Evolutionary conservation across 2,329 filamentous ascomycete species (phyloP).

Genomic region (Malbranchea cinnamomea): DNA sequence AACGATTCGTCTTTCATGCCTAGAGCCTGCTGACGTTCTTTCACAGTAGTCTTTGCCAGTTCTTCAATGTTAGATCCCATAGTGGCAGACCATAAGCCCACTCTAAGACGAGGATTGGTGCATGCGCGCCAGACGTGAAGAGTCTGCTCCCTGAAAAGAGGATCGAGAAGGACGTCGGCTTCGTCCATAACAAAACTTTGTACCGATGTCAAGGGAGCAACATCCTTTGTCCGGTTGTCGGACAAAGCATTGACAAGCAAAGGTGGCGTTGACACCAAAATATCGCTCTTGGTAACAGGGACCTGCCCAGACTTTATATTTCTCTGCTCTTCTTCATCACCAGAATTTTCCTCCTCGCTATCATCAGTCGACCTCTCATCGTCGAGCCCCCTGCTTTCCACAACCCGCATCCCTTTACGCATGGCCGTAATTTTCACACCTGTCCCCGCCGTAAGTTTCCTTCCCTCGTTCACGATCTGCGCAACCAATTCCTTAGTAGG

Average conservation of each 20-base stretch:
- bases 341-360: conserved; percentile 23
- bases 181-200: conserved; percentile 73
- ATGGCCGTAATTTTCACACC: conserved; percentile 67
- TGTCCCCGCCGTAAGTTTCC: conserved; percentile 64
- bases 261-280: conserved; percentile 67
- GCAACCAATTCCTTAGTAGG: conserved; percentile 69
- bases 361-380: conserved; percentile 18
- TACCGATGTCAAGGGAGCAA: conserved; percentile 48
- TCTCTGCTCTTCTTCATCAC: conserved; percentile 14
- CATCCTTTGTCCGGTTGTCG: conserved; percentile 28
- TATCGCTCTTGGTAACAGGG: conserved; percentile 52
- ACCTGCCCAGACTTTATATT: conserved; percentile 13
- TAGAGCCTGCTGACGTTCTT: conserved; percentile 34
- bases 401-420: conserved; percentile 68
- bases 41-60: conserved; percentile 54
- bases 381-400: conserved; percentile 30
- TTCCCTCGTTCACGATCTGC: conserved; percentile 68
- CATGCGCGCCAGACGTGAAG: conserved; percentile 71
- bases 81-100: conserved; percentile 88
- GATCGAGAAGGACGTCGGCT: conserved; percentile 85
- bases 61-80: conserved; percentile 89
- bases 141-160: conserved; percentile 80
- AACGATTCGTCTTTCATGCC: conserved; percentile 25
- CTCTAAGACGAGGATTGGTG: conserved; percentile 50
- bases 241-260: conserved; percentile 61